These are phyloP conservation scores for Fragilaria crotonensis DNA, from an alignment of 108 stramenopile species.

Conservation along the genomic window DNA sequence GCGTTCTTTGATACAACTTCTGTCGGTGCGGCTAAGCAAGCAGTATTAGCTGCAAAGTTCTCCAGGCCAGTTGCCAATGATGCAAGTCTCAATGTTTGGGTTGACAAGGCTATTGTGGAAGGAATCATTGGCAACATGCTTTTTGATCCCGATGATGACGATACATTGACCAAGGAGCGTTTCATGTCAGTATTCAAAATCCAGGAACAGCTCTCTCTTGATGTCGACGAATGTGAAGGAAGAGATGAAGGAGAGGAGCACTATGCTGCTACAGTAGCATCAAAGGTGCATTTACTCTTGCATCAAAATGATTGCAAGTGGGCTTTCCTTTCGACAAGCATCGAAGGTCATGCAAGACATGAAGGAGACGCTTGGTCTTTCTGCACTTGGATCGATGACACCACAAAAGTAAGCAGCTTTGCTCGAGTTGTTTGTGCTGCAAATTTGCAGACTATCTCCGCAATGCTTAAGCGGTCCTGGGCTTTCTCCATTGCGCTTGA, in stretches of 20 bases:
- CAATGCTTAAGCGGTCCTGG: background rate
- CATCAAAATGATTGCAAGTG: background rate
- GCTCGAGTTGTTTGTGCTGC: background rate
- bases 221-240: background rate
- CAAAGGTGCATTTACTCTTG: too few relatives aligned
- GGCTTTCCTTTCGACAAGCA: background rate
- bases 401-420: background rate
- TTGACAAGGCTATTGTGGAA: background rate
- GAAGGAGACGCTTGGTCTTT: background rate
- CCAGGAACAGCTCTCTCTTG: background rate
- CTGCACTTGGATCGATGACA: background rate
- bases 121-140: background rate
- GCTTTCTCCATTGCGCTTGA: background rate
- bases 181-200: background rate
- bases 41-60: too few relatives aligned
- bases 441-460: background rate
- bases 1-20: too few relatives aligned
- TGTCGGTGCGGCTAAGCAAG: too few relatives aligned
- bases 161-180: too few relatives aligned
- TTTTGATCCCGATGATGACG: background rate
- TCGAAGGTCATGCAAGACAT: background rate
- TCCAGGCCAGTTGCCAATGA: too few relatives aligned
- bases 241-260: too few relatives aligned
- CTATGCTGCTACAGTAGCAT: too few relatives aligned
- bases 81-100: background rate